Evolutionary conservation across 305 asterid species (phyloP).

Genomic region (Fraxinus dipetala): DNA sequence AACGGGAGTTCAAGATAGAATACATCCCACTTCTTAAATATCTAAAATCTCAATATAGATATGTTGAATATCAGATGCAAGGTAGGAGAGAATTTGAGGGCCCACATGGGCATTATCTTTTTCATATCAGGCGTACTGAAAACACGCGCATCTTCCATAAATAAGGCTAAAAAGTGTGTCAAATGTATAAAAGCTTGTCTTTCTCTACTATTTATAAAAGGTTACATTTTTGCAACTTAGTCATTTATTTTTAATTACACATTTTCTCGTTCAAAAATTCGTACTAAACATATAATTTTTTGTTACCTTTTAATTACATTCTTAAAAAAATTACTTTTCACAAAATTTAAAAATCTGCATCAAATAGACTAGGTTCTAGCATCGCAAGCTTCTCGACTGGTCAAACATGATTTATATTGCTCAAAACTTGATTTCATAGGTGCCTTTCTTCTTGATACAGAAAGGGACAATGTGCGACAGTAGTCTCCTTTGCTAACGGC

Average conservation of each 20-base stretch:
- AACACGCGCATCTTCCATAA: conserved; percentile 35
- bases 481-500: too few relatives aligned
- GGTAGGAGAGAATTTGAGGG: conserved; percentile 32
- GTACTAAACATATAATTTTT: too few relatives aligned
- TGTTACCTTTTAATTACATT: too few relatives aligned
- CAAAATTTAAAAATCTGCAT: not conserved
- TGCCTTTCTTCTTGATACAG: too few relatives aligned
- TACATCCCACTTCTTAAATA: not conserved
- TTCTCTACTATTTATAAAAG: too few relatives aligned
- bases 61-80: conserved; percentile 21
- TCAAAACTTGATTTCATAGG: not conserved
- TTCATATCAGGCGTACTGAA: conserved; percentile 24
- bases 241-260: not conserved
- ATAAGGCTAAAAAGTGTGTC: not conserved
- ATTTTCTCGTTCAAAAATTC: not conserved
- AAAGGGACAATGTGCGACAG: too few relatives aligned
- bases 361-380: not conserved
- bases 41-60: not conserved
- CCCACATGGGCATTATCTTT: conserved; percentile 18
- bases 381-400: not conserved
- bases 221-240: not conserved
- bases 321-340: not conserved
- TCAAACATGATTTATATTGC: not conserved
- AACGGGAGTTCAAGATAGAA: conserved; percentile 16
- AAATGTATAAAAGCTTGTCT: too few relatives aligned